Conservation (phyloP, 2,329 filamentous ascomycete genomes). For the Colletotrichum sp. region DNA sequence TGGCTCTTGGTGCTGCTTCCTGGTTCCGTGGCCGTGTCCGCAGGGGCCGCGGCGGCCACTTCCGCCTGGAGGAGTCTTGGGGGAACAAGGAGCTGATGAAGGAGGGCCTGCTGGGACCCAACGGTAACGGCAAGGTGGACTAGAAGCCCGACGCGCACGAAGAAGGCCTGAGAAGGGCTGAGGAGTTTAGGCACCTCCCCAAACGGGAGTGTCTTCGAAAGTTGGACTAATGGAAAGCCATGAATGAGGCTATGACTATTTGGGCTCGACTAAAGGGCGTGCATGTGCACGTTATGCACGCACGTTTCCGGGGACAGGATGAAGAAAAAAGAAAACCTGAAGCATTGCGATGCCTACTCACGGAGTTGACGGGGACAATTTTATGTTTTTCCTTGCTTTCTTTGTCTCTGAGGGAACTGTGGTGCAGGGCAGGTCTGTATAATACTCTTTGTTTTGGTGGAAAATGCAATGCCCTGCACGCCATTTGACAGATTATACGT, state of each 20-base stretch:
- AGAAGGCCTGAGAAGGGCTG: background rate
- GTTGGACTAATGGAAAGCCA: conserved; percentile 21
- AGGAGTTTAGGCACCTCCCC: background rate
- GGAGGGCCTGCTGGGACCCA: conserved; percentile 64
- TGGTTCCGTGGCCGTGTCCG: conserved; percentile 62
- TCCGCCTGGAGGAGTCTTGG: conserved; percentile 64
- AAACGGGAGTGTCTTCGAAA: conserved; percentile 7
- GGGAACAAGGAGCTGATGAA: conserved; percentile 62
- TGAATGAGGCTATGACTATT: conserved; percentile 19
- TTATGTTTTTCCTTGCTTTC: conserved; percentile 8
- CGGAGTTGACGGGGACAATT: conserved; percentile 18
- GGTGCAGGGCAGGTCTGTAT: conserved; percentile 17
- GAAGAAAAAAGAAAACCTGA: conserved; percentile 3
- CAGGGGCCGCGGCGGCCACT: conserved; percentile 61
- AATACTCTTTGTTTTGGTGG: conserved; percentile 11
- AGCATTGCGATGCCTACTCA: conserved; percentile 19
- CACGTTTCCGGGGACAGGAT: background rate
- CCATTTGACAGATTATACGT: conserved; percentile 17
- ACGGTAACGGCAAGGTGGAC: conserved; percentile 56
- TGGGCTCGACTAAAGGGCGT: conserved; percentile 1
- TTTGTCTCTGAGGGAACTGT: background rate
- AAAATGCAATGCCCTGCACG: background rate
- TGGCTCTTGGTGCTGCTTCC: conserved; percentile 57
- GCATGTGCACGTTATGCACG: background rate
- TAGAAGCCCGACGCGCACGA: conserved; percentile 27